A percentile compares a stretch with the other conserved stretches of the same genome.
Conservation (phyloP, 257 asterid genomes). For the Nicotiana attenuata region DNA sequence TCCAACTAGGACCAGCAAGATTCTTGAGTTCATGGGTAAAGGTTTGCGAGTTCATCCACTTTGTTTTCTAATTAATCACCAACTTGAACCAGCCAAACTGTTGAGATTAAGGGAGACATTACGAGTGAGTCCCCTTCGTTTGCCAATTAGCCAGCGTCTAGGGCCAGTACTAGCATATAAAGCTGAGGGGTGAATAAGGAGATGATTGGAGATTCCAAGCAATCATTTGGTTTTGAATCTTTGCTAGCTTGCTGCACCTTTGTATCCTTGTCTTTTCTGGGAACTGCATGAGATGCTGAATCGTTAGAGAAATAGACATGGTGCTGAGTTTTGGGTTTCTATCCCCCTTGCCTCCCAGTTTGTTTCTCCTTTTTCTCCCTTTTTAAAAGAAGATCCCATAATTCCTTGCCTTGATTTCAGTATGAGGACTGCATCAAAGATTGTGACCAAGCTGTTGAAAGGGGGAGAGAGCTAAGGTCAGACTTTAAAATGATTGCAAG, state of each 20-base stretch:
- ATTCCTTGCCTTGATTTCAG: constrained; percentile 25
- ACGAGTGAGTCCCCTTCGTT: neutral
- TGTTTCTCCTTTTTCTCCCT: neutral
- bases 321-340: neutral
- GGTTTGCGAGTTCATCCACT: neutral
- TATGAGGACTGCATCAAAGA: constrained; percentile 80
- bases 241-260: neutral
- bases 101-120: neutral
- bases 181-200: neutral
- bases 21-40: neutral
- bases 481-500: constrained; percentile 90
- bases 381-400: no score
- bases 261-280: neutral
- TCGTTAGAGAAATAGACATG: neutral
- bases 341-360: neutral
- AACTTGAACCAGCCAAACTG: neutral
- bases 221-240: neutral
- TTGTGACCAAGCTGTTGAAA: constrained; percentile 93
- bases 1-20: neutral
- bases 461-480: constrained; percentile 81
- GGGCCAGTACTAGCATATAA: neutral
- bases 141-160: neutral
- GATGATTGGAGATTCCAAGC: neutral
- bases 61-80: neutral
- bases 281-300: neutral